Evolutionary conservation across 2,329 filamentous ascomycete genomes (phyloP).

Genomic region (Chaetomium strumarium): DNA sequence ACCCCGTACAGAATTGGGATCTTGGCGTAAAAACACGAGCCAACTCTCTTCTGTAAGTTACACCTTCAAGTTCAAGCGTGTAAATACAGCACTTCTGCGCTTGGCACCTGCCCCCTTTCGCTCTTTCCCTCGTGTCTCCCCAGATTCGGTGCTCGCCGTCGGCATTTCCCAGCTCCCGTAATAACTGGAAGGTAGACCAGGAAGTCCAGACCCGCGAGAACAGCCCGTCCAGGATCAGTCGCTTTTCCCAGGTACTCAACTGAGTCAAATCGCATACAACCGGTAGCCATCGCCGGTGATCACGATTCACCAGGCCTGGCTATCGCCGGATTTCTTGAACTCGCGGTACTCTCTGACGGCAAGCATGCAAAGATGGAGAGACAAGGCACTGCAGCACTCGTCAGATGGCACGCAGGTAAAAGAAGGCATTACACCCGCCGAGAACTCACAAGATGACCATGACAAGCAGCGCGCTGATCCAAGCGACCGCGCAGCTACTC

Average conservation of each 20-base stretch:
- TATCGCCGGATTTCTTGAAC: neutral
- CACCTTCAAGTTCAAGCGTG: no score
- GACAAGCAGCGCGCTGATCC: constrained; percentile 8
- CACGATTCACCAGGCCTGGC: neutral
- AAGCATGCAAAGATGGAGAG: neutral
- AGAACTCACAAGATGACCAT: constrained; percentile 14
- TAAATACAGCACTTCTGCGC: no score
- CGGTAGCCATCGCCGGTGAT: no score
- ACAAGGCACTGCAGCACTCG: neutral
- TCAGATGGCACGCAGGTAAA: neutral
- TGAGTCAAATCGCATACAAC: no score
- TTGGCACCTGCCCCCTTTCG: no score
- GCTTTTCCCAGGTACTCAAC: no score
- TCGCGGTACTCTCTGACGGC: constrained; percentile 1
- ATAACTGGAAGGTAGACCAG: no score
- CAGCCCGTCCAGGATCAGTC: no score
- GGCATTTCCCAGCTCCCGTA: neutral
- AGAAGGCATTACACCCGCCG: neutral
- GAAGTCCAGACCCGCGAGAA: no score
- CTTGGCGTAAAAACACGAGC: no score
- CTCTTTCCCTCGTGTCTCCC: neutral
- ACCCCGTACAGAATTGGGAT: no score
- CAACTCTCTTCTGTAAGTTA: no score
- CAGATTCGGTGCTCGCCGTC: neutral
- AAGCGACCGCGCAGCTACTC: constrained; percentile 18